Percentiles rank a stretch among this genome's conserved stretches.
These are phyloP conservation scores for Singerocomus inundabilis DNA, from an alignment of 1,284 basidiomycete species.

Conservation along the genomic window DNA sequence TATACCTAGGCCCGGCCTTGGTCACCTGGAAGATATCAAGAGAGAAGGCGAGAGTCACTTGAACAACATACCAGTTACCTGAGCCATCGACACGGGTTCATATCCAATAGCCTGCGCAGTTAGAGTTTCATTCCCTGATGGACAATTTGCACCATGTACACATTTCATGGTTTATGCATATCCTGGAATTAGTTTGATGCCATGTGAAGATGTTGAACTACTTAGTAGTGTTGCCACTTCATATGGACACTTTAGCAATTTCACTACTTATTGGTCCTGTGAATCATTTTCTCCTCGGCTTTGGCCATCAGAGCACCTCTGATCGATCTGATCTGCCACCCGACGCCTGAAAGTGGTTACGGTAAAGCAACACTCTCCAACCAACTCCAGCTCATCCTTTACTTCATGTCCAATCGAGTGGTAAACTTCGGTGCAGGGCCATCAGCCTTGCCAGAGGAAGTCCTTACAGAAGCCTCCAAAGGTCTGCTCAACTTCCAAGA, in stretches of 20 bases:
- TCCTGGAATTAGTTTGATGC: background rate
- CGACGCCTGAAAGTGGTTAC: background rate
- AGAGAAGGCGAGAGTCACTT: constrained; percentile 31
- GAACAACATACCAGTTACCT: constrained; percentile 4
- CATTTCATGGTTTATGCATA: constrained; percentile 1
- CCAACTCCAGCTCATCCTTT: background rate
- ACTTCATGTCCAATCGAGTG: constrained; percentile 41
- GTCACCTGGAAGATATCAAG: constrained; percentile 36
- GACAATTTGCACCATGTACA: background rate
- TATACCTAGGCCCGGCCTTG: constrained; percentile 31
- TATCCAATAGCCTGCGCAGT: background rate
- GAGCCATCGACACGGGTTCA: constrained; percentile 7
- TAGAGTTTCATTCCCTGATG: background rate
- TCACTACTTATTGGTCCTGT: background rate
- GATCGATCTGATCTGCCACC: background rate
- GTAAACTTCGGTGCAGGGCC: constrained; percentile 94
- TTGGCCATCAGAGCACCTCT: background rate
- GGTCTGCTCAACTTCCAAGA: constrained; percentile 83
- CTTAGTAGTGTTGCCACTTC: no score
- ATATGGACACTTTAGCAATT: background rate
- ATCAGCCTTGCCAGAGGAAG: constrained; percentile 79
- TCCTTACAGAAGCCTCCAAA: constrained; percentile 77
- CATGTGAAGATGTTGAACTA: background rate
- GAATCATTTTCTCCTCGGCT: background rate
- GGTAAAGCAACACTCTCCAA: background rate